phyloP scores from a whole-genome alignment of 2,329 filamentous ascomycete genomes.

The Colletotrichum neosansevieriae region DNA sequence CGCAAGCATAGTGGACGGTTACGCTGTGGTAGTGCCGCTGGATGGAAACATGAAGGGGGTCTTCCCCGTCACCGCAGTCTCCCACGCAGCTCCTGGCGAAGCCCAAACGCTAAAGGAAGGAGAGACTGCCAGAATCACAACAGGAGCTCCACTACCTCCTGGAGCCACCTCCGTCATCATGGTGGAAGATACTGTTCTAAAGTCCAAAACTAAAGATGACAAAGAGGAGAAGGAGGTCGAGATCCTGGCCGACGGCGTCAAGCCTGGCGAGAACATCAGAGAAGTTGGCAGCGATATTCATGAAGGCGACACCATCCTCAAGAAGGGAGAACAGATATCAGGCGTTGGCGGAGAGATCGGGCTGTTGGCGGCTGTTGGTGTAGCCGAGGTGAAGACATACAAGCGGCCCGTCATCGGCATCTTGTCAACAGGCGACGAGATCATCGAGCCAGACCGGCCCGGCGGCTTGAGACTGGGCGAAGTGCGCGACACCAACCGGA shows the following conservation, averaged over 20 bases:
- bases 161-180: slow-evolving; percentile 94
- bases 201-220: slow-evolving; percentile 80
- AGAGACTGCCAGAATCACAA: slow-evolving; percentile 90
- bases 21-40: slow-evolving; percentile 80
- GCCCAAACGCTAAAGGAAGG: slow-evolving; percentile 75
- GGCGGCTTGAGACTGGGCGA: slow-evolving; percentile 79
- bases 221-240: slow-evolving; percentile 89
- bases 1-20: slow-evolving; percentile 97
- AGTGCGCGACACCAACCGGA: slow-evolving; percentile 93
- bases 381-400: slow-evolving; percentile 77
- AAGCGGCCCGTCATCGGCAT: slow-evolving; percentile 84
- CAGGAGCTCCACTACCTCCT: slow-evolving; percentile 88
- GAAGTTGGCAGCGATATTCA: slow-evolving; percentile 91
- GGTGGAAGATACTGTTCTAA: slow-evolving; percentile 92
- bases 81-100: slow-evolving; percentile 83
- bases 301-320: slow-evolving; percentile 76
- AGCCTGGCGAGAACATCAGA: slow-evolving; percentile 86
- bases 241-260: slow-evolving; percentile 82
- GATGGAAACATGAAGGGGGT: slow-evolving; percentile 77
- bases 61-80: slow-evolving; percentile 88
- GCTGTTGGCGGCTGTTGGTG: slow-evolving; percentile 86
- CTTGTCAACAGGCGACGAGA: slow-evolving; percentile 94
- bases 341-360: slow-evolving; percentile 92
- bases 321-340: slow-evolving; percentile 84
- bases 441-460: slow-evolving; percentile 78